phyloP scores from a whole-genome alignment of 2,329 filamentous ascomycete genomes.

The Botrytis deweyae region DNA sequence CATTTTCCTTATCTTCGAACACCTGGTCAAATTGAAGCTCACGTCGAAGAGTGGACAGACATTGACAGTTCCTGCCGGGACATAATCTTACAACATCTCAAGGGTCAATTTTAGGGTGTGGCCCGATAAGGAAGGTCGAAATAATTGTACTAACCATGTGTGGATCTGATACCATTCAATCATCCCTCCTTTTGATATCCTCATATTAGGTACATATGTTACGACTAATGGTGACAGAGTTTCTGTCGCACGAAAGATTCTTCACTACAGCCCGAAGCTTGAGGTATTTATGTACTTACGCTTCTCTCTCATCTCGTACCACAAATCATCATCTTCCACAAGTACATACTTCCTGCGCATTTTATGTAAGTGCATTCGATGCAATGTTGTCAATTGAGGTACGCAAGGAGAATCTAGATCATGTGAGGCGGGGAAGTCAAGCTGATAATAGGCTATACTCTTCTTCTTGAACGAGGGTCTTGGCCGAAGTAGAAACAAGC shows the following conservation, averaged over 20 bases:
- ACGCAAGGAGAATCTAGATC: not conserved
- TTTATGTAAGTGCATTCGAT: not conserved
- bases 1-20: slow-evolving; percentile 4
- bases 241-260: not conserved
- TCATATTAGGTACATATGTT: not conserved
- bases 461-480: not conserved
- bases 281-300: not conserved
- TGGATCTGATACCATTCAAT: not conserved
- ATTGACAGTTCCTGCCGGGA: not conserved
- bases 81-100: not conserved
- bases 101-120: not conserved
- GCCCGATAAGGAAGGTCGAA: slow-evolving; percentile 4
- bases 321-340: not conserved
- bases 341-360: not conserved
- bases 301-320: not conserved
- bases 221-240: not conserved
- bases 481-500: slow-evolving; percentile 7
- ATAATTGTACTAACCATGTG: not conserved
- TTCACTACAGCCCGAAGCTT: not conserved
- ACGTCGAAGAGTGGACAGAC: not conserved
- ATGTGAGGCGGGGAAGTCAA: not conserved
- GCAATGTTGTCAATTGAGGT: not conserved
- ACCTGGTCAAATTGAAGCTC: not conserved
- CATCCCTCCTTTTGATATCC: not conserved
- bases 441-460: not conserved